A percentile compares a stretch with the other conserved stretches of the same genome.
These are phyloP conservation scores for Alliaria petiolata DNA, from an alignment of 345 rosid species.

Conservation along the genomic window DNA sequence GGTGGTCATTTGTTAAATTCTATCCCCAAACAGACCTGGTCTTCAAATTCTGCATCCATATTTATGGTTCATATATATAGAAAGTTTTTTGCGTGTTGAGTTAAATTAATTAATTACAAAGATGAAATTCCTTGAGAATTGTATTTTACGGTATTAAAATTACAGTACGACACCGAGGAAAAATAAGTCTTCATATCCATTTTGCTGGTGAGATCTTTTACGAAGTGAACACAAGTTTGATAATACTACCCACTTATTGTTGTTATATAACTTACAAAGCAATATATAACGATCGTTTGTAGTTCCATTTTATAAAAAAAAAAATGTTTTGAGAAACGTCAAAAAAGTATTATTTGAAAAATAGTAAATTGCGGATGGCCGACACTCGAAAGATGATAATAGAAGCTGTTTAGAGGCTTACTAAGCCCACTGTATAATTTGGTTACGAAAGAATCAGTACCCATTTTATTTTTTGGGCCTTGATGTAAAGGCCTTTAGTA, in stretches of 20 bases:
- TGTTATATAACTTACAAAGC: no score
- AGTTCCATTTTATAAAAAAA: no score
- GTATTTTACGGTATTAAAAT: not conserved
- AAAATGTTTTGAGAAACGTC: not conserved
- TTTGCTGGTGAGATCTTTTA: no score
- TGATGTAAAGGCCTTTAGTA: not conserved
- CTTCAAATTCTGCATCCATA: conserved; percentile 30
- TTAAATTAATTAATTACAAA: conserved; percentile 25
- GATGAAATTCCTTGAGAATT: not conserved
- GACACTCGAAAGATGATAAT: not conserved
- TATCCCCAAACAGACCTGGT: conserved; percentile 30
- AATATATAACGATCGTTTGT: no score
- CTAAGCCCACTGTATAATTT: not conserved
- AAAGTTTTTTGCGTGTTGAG: conserved; percentile 31
- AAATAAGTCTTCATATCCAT: no score
- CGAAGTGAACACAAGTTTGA: no score
- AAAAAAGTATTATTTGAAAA: not conserved
- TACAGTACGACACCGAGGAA: not conserved
- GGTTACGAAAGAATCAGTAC: not conserved
- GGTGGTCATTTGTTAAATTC: conserved; percentile 31
- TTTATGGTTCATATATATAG: conserved; percentile 31
- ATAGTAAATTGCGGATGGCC: not conserved
- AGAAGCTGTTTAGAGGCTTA: not conserved
- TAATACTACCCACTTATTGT: no score
- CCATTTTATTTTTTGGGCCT: not conserved